Percentiles rank a stretch among this genome's conserved stretches.
phyloP scores from a whole-genome alignment of 768 basidiomycete genomes.

The Lentinula boryana region DNA sequence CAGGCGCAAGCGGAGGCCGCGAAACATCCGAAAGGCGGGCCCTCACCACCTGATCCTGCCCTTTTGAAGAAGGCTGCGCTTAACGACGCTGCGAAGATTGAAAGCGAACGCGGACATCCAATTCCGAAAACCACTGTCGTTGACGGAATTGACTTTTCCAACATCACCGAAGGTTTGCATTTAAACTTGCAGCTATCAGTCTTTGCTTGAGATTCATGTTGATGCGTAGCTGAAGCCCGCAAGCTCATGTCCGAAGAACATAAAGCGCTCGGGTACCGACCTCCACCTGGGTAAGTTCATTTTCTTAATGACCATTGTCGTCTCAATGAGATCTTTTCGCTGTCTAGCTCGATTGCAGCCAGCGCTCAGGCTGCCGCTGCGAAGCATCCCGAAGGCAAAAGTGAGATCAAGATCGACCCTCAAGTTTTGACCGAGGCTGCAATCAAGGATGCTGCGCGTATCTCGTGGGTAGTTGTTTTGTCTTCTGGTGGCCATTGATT shows the following conservation, averaged over 20 bases:
- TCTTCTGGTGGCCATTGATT: not conserved
- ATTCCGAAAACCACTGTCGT: constrained; percentile 7
- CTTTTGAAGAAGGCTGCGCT: constrained; percentile 9
- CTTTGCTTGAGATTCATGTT: not conserved
- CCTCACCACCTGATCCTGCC: not conserved
- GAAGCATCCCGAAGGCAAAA: constrained; percentile 17
- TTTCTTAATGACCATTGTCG: not conserved
- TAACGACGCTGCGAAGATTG: constrained; percentile 11
- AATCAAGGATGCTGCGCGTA: constrained; percentile 14
- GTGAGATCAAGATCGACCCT: constrained; percentile 5
- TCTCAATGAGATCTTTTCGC: not conserved
- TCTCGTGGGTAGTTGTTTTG: constrained; percentile 7
- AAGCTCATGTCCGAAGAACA: constrained; percentile 28
- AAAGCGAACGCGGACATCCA: constrained; percentile 8
- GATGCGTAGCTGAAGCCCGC: constrained; percentile 17
- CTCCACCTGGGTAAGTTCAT: constrained; percentile 16
- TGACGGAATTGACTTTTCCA: constrained; percentile 8
- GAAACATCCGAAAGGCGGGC: constrained; percentile 19
- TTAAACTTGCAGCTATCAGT: not conserved
- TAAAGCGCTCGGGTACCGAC: constrained; percentile 26
- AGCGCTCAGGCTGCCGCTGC: constrained; percentile 25
- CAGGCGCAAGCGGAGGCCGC: constrained; percentile 26
- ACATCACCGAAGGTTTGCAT: constrained; percentile 7
- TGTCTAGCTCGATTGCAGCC: constrained; percentile 20
- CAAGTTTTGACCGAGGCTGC: constrained; percentile 11